Evolutionary conservation across 768 basidiomycete species (phyloP).

Genomic region (Tylopilus sp.): DNA sequence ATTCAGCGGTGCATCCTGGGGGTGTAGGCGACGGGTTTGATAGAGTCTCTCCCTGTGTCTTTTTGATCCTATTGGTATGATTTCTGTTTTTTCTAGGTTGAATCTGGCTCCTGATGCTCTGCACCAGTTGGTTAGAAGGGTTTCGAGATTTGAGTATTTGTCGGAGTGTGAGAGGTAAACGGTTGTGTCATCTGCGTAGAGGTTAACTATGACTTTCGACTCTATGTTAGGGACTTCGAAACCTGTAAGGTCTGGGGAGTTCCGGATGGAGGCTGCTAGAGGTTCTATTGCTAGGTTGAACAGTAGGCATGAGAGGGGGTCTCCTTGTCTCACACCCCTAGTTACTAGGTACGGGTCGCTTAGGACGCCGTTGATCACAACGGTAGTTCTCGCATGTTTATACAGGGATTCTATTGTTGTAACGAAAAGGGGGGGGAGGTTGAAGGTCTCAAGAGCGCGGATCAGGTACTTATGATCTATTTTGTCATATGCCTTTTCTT

Average conservation of each 20-base stretch:
- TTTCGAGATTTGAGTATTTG: neutral
- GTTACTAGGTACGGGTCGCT: neutral
- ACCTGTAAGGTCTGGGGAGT: neutral
- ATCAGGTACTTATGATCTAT: constrained; percentile 31
- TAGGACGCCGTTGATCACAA: neutral
- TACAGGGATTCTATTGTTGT: neutral
- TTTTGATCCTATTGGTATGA: constrained; percentile 22
- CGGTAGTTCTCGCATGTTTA: neutral
- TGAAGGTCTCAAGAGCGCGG: neutral
- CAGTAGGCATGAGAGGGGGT: neutral
- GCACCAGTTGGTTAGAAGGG: constrained; percentile 31
- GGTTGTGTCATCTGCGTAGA: neutral
- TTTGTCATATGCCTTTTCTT: constrained; percentile 39
- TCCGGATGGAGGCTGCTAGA: neutral
- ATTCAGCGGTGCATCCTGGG: no score
- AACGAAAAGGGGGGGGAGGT: neutral
- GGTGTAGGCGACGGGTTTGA: no score
- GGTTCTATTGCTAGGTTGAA: neutral
- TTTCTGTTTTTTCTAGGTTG: constrained; percentile 22
- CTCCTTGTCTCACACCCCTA: constrained; percentile 35
- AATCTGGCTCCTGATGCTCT: constrained; percentile 8
- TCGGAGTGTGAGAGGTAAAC: neutral
- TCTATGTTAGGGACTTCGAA: neutral
- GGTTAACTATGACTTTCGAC: neutral
- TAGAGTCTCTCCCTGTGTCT: no score